Base-by-base conservation (phyloP, 2,329 filamentous ascomycete genomes). In the Diaporthe ampelina region DNA sequence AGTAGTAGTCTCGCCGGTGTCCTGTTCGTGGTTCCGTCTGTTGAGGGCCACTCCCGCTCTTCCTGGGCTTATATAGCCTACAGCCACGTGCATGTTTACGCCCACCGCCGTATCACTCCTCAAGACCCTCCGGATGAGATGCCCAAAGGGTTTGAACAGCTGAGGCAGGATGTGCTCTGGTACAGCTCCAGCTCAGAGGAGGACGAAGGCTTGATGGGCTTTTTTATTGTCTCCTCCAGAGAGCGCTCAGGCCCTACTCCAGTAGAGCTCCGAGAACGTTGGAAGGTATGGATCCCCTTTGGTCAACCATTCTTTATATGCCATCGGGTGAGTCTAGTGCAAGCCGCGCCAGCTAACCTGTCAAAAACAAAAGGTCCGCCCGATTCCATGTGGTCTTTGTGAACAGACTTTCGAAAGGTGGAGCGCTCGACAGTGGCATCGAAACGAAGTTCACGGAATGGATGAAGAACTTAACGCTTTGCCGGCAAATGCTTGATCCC, bases 61-160 rank as follows among this genome's bases (percentile, higher is more conserved):
- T n/a, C 45, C 45, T 50, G 45, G 29, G 56, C 56, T 58, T 58
- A 58, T 58, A 21, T 58, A 37, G 56, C 56, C 32, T 58, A 58
- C 56, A 58, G 56, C 56, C 35, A 7, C 32, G 32, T 32, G 35
- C 56, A 58, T 6, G 11, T 58, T 10, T 58, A 58, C 56, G 56
- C 45, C 19, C 56, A 58, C 15, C 56, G 56, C 32, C 8, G 35
- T 21, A 37, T 58, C n/a, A 58, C 56, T 24, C 19, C 56, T n/a
- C 32, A n/a, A n/a, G 56, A n/a, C 56, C 56, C 56, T 58, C 0
- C 1, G 0, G 56, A 58, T 17, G 8, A 58, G 32, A 3, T 58
- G 0, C 29, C 56, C 32, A 7, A 35, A 13, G 29, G 56, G 32
- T 37, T 58, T n/a, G 19, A 58, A 58, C 29, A n/a, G 32, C 32